Evolutionary conservation across 352 stramenopile genomes (phyloP), one percentile per base, ranked within the genome.

Genomic region (Phytophthora tubulina): DNA sequence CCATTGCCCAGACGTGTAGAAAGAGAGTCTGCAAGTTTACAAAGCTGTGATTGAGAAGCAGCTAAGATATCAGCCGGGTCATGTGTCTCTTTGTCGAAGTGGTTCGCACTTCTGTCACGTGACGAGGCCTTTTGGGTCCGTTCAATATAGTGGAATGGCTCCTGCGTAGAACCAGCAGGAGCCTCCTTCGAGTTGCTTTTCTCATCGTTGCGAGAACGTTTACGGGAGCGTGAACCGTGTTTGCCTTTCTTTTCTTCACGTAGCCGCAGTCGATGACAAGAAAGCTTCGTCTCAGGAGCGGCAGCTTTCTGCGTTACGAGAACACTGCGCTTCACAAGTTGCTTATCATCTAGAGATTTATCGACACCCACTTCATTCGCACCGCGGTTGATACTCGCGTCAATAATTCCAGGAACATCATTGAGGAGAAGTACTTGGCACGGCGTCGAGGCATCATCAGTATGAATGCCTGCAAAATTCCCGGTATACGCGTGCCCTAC

Each of bases 71-170:
- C 31, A 48, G 52, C 30, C 36, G 17, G 15, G 0, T 52, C 63
- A 66, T 55, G 27, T 13, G 21, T 35, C 5, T 63, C 59, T 38
- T 53, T 9, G 7, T 75, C 63, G 32, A 68, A 30, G 4, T 65
- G 27, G 21, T 60, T 49, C 15, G 27, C 13, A 17, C 30, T 57
- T 52, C 32, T 74, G 15, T 56, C 53, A 30, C 49, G 77, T 7
- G 65, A 76, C n/a, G 75, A 79, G 21, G 63, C 60, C 17, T 72
- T 84, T 44, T 81, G 77, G 7, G 86, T 86, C n/a, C 82, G 86
- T 59, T 93, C 82, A 56, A 93, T 91, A 46, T 77, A 90, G 30
- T 67, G 67, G 38, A 87, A 78, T 44, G 59, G 6, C 0, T 56
- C 44, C 38, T 27, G 1, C 7, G 63, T 68, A 3, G 13, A 33